Evolutionary conservation across 2,329 filamentous ascomycete species (phyloP), one percentile per base, ranked within the genome.

Genomic region (Drechslerella coelobrocha): DNA sequence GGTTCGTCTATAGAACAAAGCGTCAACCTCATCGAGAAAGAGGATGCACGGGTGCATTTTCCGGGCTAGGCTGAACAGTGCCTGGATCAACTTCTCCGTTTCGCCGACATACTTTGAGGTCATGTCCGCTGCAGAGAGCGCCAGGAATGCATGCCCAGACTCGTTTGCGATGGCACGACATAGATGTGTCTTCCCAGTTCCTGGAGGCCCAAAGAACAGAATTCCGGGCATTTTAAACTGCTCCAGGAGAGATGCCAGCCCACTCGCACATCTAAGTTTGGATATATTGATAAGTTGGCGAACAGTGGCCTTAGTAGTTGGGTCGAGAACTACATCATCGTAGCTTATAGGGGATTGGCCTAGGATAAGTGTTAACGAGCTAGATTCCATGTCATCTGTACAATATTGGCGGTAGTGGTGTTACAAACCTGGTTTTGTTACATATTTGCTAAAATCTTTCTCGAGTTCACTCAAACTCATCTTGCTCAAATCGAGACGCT

Each of bases 131-230:
- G 39, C 54, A 2, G 61, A 60, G 5, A 43, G 24, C 4, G 41
- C 23, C 3, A 66, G 31, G 12, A 52, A 50, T 2, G 43, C 60
- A n/a, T 47, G 39, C 9, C 55, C 53, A 10, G 54, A 31, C 10
- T 66, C 53, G 6, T 43, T 31, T 26, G 61, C 61, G 6, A 66
- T 48, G 14, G 55, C 61, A n/a, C 53, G 34, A n/a, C 43, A 50
- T 2, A 68, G 63, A n/a, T 63, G 63, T n/a, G 63, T 68, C 26
- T 68, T 68, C n/a, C 63, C 63, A 10, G 63, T 68, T n/a, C 63
- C 63, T 27, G 55, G 55, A 12, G 63, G 56, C 8, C 63, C 63
- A 19, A 27, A 68, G 17, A 68, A 43, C 1, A 61, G n/a, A 23
- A 48, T 51, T 7, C 56, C 56, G 57, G 54, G 8, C 41, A 59